Evolutionary conservation across 1,139 yeast genomes (phyloP), one percentile per base, ranked within the genome.

Genomic region (Hyphopichia khmerensis): DNA sequence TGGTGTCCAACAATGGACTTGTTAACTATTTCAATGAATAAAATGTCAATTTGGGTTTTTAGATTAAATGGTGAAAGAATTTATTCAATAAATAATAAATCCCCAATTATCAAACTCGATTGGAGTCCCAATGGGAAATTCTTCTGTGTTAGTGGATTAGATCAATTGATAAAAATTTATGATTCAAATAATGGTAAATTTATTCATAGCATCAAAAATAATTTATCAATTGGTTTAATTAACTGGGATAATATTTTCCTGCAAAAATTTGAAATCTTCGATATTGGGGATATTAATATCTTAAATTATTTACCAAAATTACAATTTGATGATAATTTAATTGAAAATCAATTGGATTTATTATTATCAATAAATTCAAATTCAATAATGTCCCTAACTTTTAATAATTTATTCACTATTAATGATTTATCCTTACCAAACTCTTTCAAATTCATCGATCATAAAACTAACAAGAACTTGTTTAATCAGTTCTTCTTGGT

Each of bases 1-100:
- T 77, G 83, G 78, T 79, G 83, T 52, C 85, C 86, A 1, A 65
- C 73, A 10, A 73, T 80, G 68, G 80, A 79, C 49, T 61, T 81
- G 35, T 52, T 81, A 33, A 75, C 80, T 19, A 60, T 79, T 4
- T 67, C 77, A 37, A 72, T 73, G 66, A 71, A 74, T 40, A 69
- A 65, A 38, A 72, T 65, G 44, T 70, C 81, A 9, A 67, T 80
- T 17, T 69, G 78, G 72, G 75, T 80, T 14, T 78, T 74, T 46
- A 64, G 87, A 36, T 60, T 75, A 38, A 77, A 76, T 47, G 86
- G 85, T 0, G 80, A 77, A 47, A 56, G 79, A 40, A 79, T 80
- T 5, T 80, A 80, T 67, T 66, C 77, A 33, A 62, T 74, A 38
- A 73, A 65, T 54, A 64, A 66, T 48, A 62, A 64, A 43, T 52